Evolutionary conservation across 305 asterid species (phyloP).

Genomic region (Fraxinus albicans): DNA sequence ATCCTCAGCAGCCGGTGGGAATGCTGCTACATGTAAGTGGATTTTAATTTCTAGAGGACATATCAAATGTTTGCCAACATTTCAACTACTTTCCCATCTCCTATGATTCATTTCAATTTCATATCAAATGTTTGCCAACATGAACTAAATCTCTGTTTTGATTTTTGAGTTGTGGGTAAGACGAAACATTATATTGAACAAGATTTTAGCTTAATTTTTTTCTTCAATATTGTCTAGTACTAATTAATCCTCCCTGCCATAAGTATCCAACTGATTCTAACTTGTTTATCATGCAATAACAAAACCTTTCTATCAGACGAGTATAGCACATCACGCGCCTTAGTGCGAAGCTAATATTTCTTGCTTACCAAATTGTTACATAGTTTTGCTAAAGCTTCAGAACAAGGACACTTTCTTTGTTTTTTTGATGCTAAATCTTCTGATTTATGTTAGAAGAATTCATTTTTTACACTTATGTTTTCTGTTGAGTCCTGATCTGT

Average conservation of each 20-base stretch:
- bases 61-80: too few species aligned
- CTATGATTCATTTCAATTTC: background rate
- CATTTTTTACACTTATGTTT: too few species aligned
- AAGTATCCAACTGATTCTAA: background rate
- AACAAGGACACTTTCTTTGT: background rate
- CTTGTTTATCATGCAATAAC: background rate
- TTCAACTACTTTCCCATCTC: background rate
- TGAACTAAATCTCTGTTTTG: background rate
- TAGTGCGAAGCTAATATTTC: too few species aligned
- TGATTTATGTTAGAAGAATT: too few species aligned
- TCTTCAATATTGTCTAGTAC: background rate
- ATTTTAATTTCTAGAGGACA: background rate
- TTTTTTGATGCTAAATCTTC: background rate
- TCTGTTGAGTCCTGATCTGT: too few species aligned
- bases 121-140: background rate
- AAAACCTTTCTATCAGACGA: background rate
- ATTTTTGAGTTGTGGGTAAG: background rate
- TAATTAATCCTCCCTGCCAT: background rate
- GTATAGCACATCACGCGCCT: background rate
- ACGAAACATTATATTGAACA: background rate
- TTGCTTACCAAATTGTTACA: too few species aligned
- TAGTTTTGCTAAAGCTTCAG: background rate
- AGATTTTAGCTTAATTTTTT: background rate
- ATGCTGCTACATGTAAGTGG: slow-evolving; percentile 68
- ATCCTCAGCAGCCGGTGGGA: slow-evolving; percentile 83